Evolutionary conservation across 305 asterid genomes (phyloP), one percentile per base, ranked within the genome.

Genomic region (Fraxinus albicans): DNA sequence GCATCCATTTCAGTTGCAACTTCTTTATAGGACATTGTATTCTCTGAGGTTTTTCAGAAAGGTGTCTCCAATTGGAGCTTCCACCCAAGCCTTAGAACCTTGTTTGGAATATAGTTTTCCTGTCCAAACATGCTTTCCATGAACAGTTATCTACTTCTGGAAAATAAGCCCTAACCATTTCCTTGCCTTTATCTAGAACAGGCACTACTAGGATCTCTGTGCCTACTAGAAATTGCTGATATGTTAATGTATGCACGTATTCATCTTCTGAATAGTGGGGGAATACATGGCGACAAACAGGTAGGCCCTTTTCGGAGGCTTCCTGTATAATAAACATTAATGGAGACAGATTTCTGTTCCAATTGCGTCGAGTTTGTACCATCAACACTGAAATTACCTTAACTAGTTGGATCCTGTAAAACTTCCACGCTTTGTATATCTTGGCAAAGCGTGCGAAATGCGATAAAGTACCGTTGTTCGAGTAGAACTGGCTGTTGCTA

Each of bases 91-190:
- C 82, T 91, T 96, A 8, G 60, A 87, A 73, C 97, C 98, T 88
- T 77, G 90, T 84, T 83, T 78, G 21, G 88, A 82, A 79, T 92
- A 85, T 58, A 93, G 42, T 73, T 91, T 85, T 76, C 97, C 97
- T 23, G 99, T 91, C 99, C 99, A 95, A 55, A 93, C 90, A 85
- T 95, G 98, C 88, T 90, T 90, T 90, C 98, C 99, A 95, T 29
- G 86, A 50, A 78, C 89, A 79, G 72, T 72, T 69, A 87, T 94
- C 96, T 77, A 96, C 97, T 75, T 65, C 21, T 60, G 97, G 99
- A 86, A 95, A 93, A 83, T 95, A 93, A 12, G 90, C 96, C 90
- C 87, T 92, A 21, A 93, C 94, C 8, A 0, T 73, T 84, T 85
- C 81, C 88, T 79, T 92, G 74, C 95, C 95, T 87, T 93, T 88